Percentiles rank a stretch among this genome's conserved stretches.
These are phyloP conservation scores for Aspergillus fumigatiaffinis DNA, from an alignment of 2,329 filamentous ascomycete genomes.

Conservation along the genomic window DNA sequence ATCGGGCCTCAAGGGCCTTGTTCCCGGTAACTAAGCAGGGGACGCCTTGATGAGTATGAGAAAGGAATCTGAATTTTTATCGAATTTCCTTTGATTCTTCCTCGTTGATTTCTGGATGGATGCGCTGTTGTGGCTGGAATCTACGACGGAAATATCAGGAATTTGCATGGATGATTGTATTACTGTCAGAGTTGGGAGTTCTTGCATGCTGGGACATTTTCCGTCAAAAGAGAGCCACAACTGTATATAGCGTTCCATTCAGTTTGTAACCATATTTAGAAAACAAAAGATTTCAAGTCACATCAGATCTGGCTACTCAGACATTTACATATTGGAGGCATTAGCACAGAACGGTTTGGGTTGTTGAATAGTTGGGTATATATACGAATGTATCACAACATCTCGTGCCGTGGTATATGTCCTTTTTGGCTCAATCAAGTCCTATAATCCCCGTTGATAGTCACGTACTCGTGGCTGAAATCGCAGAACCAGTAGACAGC, in stretches of 20 bases:
- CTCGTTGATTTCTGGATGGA: constrained; percentile 22
- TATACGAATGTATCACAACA: background rate
- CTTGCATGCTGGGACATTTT: constrained; percentile 1
- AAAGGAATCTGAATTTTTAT: constrained; percentile 21
- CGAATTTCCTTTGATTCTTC: constrained; percentile 24
- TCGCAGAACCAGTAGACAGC: constrained; percentile 64
- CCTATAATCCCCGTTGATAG: constrained; percentile 65
- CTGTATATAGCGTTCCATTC: constrained; percentile 25
- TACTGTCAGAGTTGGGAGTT: constrained; percentile 8
- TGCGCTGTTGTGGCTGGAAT: constrained; percentile 22
- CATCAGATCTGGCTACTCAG: constrained; percentile 11
- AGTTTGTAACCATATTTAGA: constrained; percentile 35
- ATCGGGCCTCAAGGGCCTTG: constrained; percentile 65
- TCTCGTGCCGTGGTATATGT: background rate
- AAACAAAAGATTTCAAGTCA: constrained; percentile 25
- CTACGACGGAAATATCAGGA: background rate
- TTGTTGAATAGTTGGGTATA: background rate
- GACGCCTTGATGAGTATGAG: constrained; percentile 30
- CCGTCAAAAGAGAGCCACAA: constrained; percentile 14
- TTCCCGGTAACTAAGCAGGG: constrained; percentile 44
- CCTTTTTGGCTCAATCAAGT: constrained; percentile 41
- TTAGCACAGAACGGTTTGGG: background rate
- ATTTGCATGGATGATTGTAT: constrained; percentile 15
- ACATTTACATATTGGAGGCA: background rate
- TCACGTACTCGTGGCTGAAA: constrained; percentile 67